These are phyloP conservation scores for Salvia hispanica DNA, from an alignment of 257 asterid species.

Conservation along the genomic window DNA sequence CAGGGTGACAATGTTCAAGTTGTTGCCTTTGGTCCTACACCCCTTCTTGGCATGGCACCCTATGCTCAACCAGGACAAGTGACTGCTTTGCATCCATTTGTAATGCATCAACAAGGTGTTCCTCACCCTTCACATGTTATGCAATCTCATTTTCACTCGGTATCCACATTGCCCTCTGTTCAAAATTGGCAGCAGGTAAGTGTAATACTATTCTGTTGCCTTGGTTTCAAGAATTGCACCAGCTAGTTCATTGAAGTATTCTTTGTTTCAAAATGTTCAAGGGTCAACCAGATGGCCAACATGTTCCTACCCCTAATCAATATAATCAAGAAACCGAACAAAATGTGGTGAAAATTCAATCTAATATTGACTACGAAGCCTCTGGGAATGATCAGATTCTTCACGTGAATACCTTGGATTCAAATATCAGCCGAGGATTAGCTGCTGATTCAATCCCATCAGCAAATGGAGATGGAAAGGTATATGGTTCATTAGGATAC, in stretches of 20 bases:
- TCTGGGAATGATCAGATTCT: conserved; percentile 63
- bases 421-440: conserved; percentile 48
- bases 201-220: conserved; percentile 18
- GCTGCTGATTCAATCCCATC: conserved; percentile 51
- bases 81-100: conserved; percentile 75
- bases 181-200: conserved; percentile 83
- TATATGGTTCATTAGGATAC: conserved; percentile 34
- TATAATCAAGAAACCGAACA: conserved; percentile 57
- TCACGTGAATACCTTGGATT: conserved; percentile 45
- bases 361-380: conserved; percentile 50
- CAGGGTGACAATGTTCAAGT: conserved; percentile 73
- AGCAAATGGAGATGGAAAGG: conserved; percentile 56
- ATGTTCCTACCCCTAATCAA: conserved; percentile 31
- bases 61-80: conserved; percentile 71
- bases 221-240: conserved; percentile 15
- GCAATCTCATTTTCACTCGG: conserved; percentile 59
- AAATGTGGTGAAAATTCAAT: conserved; percentile 45
- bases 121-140: conserved; percentile 61
- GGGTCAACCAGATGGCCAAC: conserved; percentile 65
- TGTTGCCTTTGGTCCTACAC: conserved; percentile 67
- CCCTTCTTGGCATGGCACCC: conserved; percentile 72
- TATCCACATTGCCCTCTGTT: conserved; percentile 54
- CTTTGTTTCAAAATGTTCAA: conserved; percentile 30
- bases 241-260: conserved; percentile 23
- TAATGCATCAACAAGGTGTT: conserved; percentile 79